These are phyloP conservation scores for Galerina marginata DNA, from an alignment of 768 basidiomycete genomes.

Conservation along the genomic window DNA sequence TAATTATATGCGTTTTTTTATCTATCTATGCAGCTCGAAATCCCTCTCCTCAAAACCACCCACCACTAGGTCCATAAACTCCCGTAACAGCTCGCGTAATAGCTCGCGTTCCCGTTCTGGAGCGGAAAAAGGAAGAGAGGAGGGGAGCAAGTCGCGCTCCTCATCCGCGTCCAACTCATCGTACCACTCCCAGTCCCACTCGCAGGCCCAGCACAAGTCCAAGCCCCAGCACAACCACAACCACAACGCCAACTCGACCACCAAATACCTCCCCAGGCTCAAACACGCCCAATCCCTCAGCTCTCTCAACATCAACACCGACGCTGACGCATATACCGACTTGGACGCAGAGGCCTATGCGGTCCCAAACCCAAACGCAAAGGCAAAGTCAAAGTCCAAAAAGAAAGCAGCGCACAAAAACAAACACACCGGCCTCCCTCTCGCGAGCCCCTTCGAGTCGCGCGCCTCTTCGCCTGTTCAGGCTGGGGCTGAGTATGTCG, in stretches of 20 bases:
- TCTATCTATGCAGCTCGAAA: background rate
- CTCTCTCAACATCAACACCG: conserved; percentile 8
- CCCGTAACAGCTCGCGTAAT: background rate
- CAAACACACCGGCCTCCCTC: background rate
- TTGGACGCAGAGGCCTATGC: too few species aligned
- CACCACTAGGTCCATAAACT: background rate
- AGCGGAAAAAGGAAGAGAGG: background rate
- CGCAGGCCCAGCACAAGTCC: background rate
- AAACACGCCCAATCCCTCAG: conserved; percentile 16
- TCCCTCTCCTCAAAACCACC: conserved; percentile 5
- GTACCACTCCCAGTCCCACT: conserved; percentile 11
- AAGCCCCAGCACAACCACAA: background rate
- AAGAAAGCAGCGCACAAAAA: too few species aligned
- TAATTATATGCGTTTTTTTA: background rate
- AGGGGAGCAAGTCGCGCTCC: background rate
- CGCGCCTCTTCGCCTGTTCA: conserved; percentile 28
- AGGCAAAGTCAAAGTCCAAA: too few species aligned
- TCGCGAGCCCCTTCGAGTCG: conserved; percentile 33
- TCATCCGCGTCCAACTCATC: background rate
- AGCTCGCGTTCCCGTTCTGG: background rate
- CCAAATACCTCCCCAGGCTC: background rate
- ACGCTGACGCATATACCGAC: background rate
- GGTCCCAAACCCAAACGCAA: too few species aligned
- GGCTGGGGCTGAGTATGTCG: background rate
- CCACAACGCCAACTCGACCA: too few species aligned